Conservation (phyloP, 306 rosid genomes). For the Canavalia ensiformis region DNA sequence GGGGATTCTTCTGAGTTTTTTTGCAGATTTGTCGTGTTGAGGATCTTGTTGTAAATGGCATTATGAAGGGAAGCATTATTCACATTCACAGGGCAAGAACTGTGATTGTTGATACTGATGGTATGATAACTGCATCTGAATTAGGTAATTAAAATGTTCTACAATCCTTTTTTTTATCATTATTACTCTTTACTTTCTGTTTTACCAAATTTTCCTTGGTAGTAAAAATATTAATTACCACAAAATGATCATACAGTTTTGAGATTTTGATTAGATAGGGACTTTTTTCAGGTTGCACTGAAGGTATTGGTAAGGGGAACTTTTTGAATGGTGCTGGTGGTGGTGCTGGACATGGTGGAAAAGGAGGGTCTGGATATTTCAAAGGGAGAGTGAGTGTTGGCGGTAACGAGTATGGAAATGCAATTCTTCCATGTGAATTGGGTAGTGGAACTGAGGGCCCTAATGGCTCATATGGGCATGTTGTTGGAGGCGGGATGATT, state of each 20-base stretch:
- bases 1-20: slow-evolving; percentile 46
- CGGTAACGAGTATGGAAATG: slow-evolving; percentile 88
- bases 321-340: slow-evolving; percentile 98
- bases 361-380: slow-evolving; percentile 95
- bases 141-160: slow-evolving; percentile 65
- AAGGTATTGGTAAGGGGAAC: slow-evolving; percentile 95
- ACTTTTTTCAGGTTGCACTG: slow-evolving; percentile 84
- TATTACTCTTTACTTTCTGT: slow-evolving; percentile 13
- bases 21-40: slow-evolving; percentile 96
- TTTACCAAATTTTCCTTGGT: slow-evolving; percentile 37
- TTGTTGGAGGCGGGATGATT: slow-evolving; percentile 94
- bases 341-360: slow-evolving; percentile 99
- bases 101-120: slow-evolving; percentile 74
- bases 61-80: slow-evolving; percentile 89
- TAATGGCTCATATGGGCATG: slow-evolving; percentile 67
- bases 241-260: slow-evolving; percentile 21
- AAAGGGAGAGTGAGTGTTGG: slow-evolving; percentile 82
- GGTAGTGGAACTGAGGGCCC: slow-evolving; percentile 98
- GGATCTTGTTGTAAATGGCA: slow-evolving; percentile 91
- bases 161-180: neutral
- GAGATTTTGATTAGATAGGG: slow-evolving; percentile 51
- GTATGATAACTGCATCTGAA: slow-evolving; percentile 80
- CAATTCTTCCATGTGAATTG: slow-evolving; percentile 94
- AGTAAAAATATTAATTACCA: slow-evolving; percentile 29
- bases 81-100: slow-evolving; percentile 99